Conservation (phyloP, 2,329 filamentous ascomycete genomes). For the Lachnellula cervina region DNA sequence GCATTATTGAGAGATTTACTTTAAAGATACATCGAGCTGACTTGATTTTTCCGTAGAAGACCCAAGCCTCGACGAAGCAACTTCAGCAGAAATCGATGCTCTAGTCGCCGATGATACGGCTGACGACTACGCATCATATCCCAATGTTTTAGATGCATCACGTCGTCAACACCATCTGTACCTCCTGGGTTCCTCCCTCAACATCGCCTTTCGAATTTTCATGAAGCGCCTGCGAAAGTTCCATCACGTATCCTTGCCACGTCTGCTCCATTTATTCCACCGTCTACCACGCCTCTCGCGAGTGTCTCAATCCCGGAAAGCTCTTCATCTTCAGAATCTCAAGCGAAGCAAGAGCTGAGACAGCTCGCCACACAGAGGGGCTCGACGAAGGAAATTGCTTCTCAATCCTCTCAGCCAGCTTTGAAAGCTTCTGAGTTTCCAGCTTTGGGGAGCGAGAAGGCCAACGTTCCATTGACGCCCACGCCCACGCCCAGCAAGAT, state of each 20-base stretch:
- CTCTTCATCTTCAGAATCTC: conserved; percentile 17
- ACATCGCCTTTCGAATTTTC: conserved; percentile 33
- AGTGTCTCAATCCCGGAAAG: conserved; percentile 25
- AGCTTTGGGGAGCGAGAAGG: conserved; percentile 42
- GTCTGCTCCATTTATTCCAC: conserved; percentile 26
- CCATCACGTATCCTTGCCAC: conserved; percentile 24
- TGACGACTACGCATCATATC: conserved; percentile 17
- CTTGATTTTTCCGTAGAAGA: conserved; percentile 47
- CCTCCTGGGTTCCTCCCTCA: conserved; percentile 41
- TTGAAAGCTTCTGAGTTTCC: conserved; percentile 61
- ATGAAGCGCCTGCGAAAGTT: conserved; percentile 23
- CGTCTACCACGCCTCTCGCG: conserved; percentile 25
- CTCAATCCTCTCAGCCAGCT: conserved; percentile 29
- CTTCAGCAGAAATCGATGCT: conserved; percentile 57
- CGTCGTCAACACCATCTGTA: conserved; percentile 35
- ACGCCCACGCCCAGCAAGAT: conserved; percentile 2
- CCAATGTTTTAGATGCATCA: conserved; percentile 21
- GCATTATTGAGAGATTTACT: neutral
- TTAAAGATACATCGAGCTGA: conserved; percentile 18
- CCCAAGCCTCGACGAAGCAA: conserved; percentile 58
- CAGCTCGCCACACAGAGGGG: conserved; percentile 42
- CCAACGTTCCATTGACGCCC: conserved; percentile 15
- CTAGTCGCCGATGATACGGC: conserved; percentile 54
- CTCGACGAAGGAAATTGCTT: conserved; percentile 41
- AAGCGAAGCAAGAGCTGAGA: conserved; percentile 43